Evolutionary conservation across 2,329 filamentous ascomycete genomes (phyloP).

Genomic region (Sporothrix euskadiensis): DNA sequence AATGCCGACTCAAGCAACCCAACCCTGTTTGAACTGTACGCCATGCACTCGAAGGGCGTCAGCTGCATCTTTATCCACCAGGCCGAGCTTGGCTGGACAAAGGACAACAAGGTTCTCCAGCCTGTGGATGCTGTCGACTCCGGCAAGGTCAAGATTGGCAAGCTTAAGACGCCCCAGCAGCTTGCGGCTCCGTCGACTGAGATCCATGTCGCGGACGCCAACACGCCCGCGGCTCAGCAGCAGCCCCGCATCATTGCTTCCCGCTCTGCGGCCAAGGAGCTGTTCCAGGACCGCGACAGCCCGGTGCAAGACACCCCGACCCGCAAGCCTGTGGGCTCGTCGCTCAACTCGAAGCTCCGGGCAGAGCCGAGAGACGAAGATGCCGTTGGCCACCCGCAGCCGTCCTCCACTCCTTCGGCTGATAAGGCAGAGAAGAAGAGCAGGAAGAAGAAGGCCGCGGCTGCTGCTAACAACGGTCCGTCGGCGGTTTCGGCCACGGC

Average conservation of each 20-base stretch:
- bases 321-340: constrained; percentile 39
- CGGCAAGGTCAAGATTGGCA: constrained; percentile 72
- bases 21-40: constrained; percentile 88
- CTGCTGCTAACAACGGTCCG: constrained; percentile 36
- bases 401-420: constrained; percentile 30
- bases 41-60: constrained; percentile 97
- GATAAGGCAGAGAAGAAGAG: constrained; percentile 65
- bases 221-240: constrained; percentile 29
- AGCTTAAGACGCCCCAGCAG: constrained; percentile 58
- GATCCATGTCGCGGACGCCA: constrained; percentile 35
- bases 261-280: constrained; percentile 42
- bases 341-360: constrained; percentile 44
- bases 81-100: constrained; percentile 86
- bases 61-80: constrained; percentile 84
- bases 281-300: constrained; percentile 36
- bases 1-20: constrained; percentile 65
- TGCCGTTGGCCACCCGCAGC: constrained; percentile 26
- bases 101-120: constrained; percentile 82
- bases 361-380: constrained; percentile 53
- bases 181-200: constrained; percentile 46
- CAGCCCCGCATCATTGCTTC: constrained; percentile 40
- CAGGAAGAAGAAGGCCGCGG: constrained; percentile 65
- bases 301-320: constrained; percentile 39
- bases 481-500: background rate
- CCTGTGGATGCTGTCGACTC: constrained; percentile 73